Conservation (phyloP, 768 basidiomycete genomes). For the Asterophora parasitica region DNA sequence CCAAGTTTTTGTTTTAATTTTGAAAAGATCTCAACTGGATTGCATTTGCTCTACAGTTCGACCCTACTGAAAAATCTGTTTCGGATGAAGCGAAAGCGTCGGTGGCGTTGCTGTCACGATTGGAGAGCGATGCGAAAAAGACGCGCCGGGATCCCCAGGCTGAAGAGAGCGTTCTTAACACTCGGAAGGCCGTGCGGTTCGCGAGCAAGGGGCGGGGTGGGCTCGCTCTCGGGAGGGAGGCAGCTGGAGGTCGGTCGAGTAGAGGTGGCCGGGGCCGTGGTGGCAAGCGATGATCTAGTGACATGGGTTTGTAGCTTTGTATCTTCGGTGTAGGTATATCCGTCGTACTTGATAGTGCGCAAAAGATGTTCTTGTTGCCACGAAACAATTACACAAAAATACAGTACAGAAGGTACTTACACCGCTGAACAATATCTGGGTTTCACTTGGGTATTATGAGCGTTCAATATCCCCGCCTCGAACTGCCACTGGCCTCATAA, state of each 20-base stretch:
- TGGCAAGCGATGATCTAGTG: slow-evolving; percentile 18
- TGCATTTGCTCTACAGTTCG: slow-evolving; percentile 58
- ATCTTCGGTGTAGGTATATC: neutral
- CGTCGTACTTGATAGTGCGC: too few species aligned
- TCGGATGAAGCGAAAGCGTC: slow-evolving; percentile 68
- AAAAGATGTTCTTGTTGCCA: too few species aligned
- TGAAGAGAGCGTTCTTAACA: slow-evolving; percentile 65
- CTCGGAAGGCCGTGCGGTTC: slow-evolving; percentile 81
- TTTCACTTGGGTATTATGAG: neutral
- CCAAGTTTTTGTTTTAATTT: neutral
- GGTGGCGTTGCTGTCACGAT: slow-evolving; percentile 67
- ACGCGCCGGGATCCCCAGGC: slow-evolving; percentile 40
- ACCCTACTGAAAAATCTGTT: slow-evolving; percentile 66
- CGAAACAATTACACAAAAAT: too few species aligned
- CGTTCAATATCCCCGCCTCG: neutral
- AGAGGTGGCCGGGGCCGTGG: slow-evolving; percentile 21
- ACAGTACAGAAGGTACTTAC: too few species aligned
- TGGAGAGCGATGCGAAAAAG: slow-evolving; percentile 73
- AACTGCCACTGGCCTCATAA: slow-evolving; percentile 3
- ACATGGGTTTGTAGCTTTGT: neutral
- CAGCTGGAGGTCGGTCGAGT: slow-evolving; percentile 19
- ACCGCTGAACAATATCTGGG: too few species aligned
- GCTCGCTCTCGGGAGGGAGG: slow-evolving; percentile 47
- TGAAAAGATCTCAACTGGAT: neutral
- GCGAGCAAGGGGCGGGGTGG: slow-evolving; percentile 69